These are phyloP conservation scores for Lomentospora prolificans DNA, from an alignment of 2,329 filamentous ascomycete genomes.

Conservation along the genomic window DNA sequence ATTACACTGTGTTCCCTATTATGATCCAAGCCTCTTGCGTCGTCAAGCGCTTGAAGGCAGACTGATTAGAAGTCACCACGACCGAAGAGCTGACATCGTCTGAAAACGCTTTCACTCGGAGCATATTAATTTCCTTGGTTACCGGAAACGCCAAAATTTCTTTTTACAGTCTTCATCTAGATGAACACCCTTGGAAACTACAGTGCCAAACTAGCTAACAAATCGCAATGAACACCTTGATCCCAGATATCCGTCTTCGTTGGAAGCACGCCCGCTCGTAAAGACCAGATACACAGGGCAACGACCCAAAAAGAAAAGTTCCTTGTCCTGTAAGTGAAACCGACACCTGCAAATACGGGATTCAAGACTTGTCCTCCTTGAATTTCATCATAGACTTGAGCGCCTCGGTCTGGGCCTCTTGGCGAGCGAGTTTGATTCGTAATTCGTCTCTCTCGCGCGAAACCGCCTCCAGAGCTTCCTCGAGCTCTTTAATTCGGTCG, in stretches of 20 bases:
- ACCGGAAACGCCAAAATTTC: background rate
- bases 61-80: slow-evolving; percentile 3
- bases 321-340: background rate
- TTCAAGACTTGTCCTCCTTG: background rate
- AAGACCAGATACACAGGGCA: background rate
- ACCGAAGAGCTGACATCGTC: slow-evolving; percentile 9
- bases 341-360: background rate
- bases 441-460: slow-evolving; percentile 54
- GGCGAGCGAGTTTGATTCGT: slow-evolving; percentile 49
- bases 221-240: background rate
- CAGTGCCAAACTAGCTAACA: background rate
- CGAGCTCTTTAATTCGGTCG: slow-evolving; percentile 54
- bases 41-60: background rate
- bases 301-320: background rate
- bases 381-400: slow-evolving; percentile 39
- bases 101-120: background rate
- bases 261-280: background rate
- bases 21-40: background rate
- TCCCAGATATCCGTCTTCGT: background rate
- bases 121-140: background rate
- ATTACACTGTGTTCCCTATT: slow-evolving; percentile 6
- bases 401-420: slow-evolving; percentile 55
- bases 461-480: slow-evolving; percentile 47
- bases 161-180: background rate
- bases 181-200: background rate